A percentile compares a stretch with the other conserved stretches of the same genome.
Conservation (phyloP, 2,329 filamentous ascomycete genomes). For the Zarea fungicola region DNA sequence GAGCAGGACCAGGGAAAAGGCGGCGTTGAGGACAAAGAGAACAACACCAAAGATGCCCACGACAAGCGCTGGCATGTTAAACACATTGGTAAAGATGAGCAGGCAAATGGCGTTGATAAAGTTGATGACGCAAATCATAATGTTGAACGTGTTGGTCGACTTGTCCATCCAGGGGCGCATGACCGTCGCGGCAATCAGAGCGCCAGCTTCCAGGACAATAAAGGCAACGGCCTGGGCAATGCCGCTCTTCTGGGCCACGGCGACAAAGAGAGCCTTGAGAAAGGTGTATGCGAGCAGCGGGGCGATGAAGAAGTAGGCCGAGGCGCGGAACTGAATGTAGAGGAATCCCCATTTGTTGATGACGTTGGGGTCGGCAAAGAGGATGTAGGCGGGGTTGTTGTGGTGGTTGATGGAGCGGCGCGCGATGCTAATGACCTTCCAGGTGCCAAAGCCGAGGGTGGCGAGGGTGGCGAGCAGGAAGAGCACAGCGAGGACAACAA, state of each 20-base stretch:
- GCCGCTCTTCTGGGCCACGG: slow-evolving; percentile 66
- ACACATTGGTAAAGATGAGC: slow-evolving; percentile 81
- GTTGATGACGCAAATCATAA: slow-evolving; percentile 83
- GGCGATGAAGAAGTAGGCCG: slow-evolving; percentile 91
- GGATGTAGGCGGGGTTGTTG: slow-evolving; percentile 93
- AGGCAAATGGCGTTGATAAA: slow-evolving; percentile 88
- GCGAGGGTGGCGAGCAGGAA: slow-evolving; percentile 77
- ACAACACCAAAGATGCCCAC: slow-evolving; percentile 84
- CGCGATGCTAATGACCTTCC: slow-evolving; percentile 84
- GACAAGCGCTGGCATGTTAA: slow-evolving; percentile 76
- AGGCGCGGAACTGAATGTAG: slow-evolving; percentile 93
- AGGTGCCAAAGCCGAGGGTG: slow-evolving; percentile 78
- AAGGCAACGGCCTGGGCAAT: slow-evolving; percentile 76
- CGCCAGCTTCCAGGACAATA: slow-evolving; percentile 73
- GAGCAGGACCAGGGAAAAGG: slow-evolving; percentile 75
- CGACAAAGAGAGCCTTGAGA: slow-evolving; percentile 87
- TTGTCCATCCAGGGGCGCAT: slow-evolving; percentile 98
- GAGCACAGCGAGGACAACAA: slow-evolving; percentile 81
- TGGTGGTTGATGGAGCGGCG: slow-evolving; percentile 86
- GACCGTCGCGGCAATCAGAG: slow-evolving; percentile 72
- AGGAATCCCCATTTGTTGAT: slow-evolving; percentile 98
- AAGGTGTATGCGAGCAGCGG: slow-evolving; percentile 72
- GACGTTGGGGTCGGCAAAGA: slow-evolving; percentile 90
- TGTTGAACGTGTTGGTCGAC: slow-evolving; percentile 95
- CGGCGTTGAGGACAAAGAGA: slow-evolving; percentile 82